phyloP scores from a whole-genome alignment of 2,329 filamentous ascomycete species.

The Hirsutella thompsonii region DNA sequence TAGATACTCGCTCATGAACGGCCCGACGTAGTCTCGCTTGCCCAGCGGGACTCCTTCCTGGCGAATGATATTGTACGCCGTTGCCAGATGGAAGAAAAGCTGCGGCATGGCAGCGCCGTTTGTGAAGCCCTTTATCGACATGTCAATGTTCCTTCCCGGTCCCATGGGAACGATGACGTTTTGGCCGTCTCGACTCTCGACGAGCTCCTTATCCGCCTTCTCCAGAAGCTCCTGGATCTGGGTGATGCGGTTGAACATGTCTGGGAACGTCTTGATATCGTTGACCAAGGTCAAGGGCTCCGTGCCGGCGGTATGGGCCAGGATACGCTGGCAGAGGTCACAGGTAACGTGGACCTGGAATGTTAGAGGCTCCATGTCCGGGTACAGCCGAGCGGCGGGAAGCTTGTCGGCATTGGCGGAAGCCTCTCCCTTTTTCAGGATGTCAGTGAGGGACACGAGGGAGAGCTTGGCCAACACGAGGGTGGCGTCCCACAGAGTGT shows the following conservation, averaged over 20 bases:
- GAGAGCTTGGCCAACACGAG: slow-evolving; percentile 17
- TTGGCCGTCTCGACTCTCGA: slow-evolving; percentile 17
- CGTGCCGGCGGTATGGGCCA: slow-evolving; percentile 18
- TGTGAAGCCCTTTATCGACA: slow-evolving; percentile 27
- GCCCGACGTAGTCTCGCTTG: slow-evolving; percentile 40
- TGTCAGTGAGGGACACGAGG: slow-evolving; percentile 16
- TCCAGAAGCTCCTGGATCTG: slow-evolving; percentile 15
- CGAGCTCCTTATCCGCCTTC: slow-evolving; percentile 17
- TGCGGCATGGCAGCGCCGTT: slow-evolving; percentile 40
- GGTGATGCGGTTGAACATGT: slow-evolving; percentile 19
- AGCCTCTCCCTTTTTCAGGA: slow-evolving; percentile 23
- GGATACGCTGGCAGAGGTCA: slow-evolving; percentile 16
- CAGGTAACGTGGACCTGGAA: slow-evolving; percentile 24
- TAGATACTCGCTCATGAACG: slow-evolving; percentile 17
- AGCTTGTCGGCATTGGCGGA: slow-evolving; percentile 18
- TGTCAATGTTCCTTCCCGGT: slow-evolving; percentile 10
- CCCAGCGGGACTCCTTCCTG: slow-evolving; percentile 47
- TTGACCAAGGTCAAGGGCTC: slow-evolving; percentile 13
- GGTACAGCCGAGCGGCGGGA: slow-evolving; percentile 17
- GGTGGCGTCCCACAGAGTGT: slow-evolving; percentile 26
- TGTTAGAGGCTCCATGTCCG: slow-evolving; percentile 29
- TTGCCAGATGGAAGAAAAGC: slow-evolving; percentile 49
- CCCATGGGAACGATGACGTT: slow-evolving; percentile 17
- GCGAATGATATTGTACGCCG: slow-evolving; percentile 46
- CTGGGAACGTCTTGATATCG: slow-evolving; percentile 20